These are phyloP conservation scores for Cercospora nicotianae DNA, from an alignment of 2,329 filamentous ascomycete species.

Conservation along the genomic window DNA sequence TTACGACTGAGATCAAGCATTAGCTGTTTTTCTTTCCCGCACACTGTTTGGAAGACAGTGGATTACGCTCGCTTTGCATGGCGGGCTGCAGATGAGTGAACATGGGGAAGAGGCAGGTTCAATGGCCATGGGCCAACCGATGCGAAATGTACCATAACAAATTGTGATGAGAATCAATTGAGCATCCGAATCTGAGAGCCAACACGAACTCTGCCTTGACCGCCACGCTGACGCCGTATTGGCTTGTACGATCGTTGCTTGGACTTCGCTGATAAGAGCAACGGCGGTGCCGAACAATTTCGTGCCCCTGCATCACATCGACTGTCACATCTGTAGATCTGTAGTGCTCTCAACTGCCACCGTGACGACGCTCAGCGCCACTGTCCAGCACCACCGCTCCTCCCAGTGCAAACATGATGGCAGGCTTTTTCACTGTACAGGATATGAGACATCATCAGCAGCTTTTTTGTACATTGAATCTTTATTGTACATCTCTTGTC, in stretches of 20 bases:
- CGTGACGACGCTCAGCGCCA: background rate
- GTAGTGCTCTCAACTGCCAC: background rate
- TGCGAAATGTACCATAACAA: conserved; percentile 10
- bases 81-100: background rate
- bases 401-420: background rate
- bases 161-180: background rate
- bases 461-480: background rate
- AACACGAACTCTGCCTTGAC: background rate
- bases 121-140: background rate
- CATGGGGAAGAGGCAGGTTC: background rate
- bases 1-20: conserved; percentile 5
- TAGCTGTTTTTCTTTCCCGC: background rate
- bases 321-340: background rate
- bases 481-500: background rate
- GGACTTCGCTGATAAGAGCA: background rate
- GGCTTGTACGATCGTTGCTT: background rate
- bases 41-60: background rate
- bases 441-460: background rate
- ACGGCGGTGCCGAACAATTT: background rate
- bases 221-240: background rate
- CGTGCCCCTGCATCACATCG: background rate
- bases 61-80: conserved; percentile 6
- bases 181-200: background rate
- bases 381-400: background rate
- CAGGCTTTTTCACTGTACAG: background rate